Evolutionary conservation across 1,284 basidiomycete genomes (phyloP), one percentile per base, ranked within the genome.

Genomic region (Tremellales sp.): DNA sequence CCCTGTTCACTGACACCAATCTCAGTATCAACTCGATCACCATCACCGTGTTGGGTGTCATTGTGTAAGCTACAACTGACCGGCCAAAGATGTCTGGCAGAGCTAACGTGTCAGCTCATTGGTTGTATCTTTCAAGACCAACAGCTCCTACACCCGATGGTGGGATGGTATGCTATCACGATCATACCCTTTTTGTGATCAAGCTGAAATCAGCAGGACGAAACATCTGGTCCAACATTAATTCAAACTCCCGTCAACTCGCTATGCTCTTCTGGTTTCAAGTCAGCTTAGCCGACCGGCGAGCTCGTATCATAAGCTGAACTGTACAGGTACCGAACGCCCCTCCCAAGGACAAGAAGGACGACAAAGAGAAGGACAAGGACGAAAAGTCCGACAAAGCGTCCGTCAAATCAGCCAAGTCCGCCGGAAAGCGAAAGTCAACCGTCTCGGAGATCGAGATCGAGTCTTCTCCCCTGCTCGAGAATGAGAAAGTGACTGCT

Each of bases 111-210:
- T 24, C 33, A 67, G 64, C 8, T 65, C 60, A 15, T 47, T 67
- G 19, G 61, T 63, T 5, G 64, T 67, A 15, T 58, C 54, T 11
- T 67, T 67, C 58, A 63, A 67, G 43, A 67, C 62, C 8, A 67
- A 64, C 53, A 64, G 54, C 48, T 59, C 60, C 2, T 66, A 64
- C 41, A 29, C 54, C 0, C 44, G 57, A 36, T 64, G 64, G 64
- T 66, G 64, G 64, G 62, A 66, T 36, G 61, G 59, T 61, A 35
- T 44, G 58, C 49, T 35, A 12, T 27, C 8, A 17, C 13, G 2
- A 23, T 12, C n/a, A 31, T 13, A 7, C 24, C 36, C 15, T 17
- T 45, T 21, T 44, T 22, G 12, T 10, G 23, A 6, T 3, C 12
- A 4, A 13, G 31, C 36, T 48, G 27, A 46, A 25, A 19, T n/a